These are phyloP conservation scores for Kappamyces sp. DNA, from an alignment of 192 early-diverging fungal species.

Conservation along the genomic window DNA sequence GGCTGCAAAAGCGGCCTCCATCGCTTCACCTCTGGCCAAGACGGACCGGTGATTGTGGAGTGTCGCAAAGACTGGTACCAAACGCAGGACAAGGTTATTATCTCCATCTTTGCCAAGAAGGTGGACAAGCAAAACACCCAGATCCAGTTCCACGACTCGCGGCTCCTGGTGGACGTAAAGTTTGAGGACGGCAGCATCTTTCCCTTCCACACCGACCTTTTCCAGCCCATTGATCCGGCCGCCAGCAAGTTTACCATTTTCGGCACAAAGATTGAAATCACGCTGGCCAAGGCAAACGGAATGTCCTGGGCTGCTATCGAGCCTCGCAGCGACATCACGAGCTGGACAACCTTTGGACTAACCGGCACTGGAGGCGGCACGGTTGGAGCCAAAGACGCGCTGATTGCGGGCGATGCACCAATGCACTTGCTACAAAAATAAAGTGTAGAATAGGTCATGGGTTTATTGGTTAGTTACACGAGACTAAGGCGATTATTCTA, in stretches of 20 bases:
- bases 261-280: conserved; percentile 93
- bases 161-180: conserved; percentile 68
- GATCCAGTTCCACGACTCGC: conserved; percentile 54
- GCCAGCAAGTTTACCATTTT: conserved; percentile 71
- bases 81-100: conserved; percentile 72
- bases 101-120: conserved; percentile 93
- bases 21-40: conserved; percentile 60
- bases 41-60: conserved; percentile 47
- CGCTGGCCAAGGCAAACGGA: conserved; percentile 80
- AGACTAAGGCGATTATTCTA: too few species aligned
- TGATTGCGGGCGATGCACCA: conserved; percentile 40
- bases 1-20: conserved; percentile 90
- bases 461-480: conserved; percentile 19
- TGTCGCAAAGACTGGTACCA: conserved; percentile 96
- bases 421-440: conserved; percentile 35
- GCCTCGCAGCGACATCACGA: conserved; percentile 53
- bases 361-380: conserved; percentile 46
- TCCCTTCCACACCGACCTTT: conserved; percentile 62
- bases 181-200: conserved; percentile 73
- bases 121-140: conserved; percentile 63
- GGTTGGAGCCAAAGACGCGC: conserved; percentile 62
- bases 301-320: conserved; percentile 78
- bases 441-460: conserved; percentile 12
- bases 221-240: conserved; percentile 67
- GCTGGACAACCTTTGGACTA: conserved; percentile 84